Evolutionary conservation across 2,329 filamentous ascomycete genomes (phyloP), one percentile per base, ranked within the genome.

Genomic region (Ceratocystis papillata): DNA sequence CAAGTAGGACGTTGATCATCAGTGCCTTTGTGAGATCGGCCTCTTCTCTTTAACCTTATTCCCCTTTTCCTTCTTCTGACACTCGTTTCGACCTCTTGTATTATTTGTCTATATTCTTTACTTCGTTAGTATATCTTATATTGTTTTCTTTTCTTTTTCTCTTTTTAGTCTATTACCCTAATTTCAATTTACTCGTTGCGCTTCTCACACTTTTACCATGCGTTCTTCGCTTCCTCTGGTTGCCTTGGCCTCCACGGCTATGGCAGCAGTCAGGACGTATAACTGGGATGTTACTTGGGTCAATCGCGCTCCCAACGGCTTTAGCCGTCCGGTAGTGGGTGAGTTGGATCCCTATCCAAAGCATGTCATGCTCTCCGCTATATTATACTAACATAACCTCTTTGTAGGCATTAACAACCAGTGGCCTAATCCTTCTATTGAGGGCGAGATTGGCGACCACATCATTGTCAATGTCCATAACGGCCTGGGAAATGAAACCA

Each of bases 401-500:
- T 41, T 3, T 12, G 20, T 37, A 72, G 87, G 87, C 59, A 41
- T 63, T 44, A 60, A 61, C 22, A 50, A 45, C 60, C 53, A 62
- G 20, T 67, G 60, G 63, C 61, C 53, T 17, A 67, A 64, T 44
- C 60, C 62, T 5, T 55, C 64, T 37, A 59, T 66, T n/a, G 37
- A 61, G 12, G 65, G 41, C 30, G 15, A n/a, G 10, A 60, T 64
- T 2, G 63, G 60, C 45, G 81, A 84, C 68, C 78, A 74, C 33
- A 67, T 83, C 60, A 70, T 81, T 5, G 74, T 83, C 50, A 79
- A 79, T 66, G 72, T 82, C 20, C 73, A 73, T 69, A 84, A 84
- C 72, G 71, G 74, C 44, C 75, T 84, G 5, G 78, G 77, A n/a
- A 81, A 83, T 70, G 75, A 82, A 71, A 78, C 77, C 2, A 80